Evolutionary conservation across 2,329 filamentous ascomycete species (phyloP).

Genomic region (Paracorniculantispora psalliotae): DNA sequence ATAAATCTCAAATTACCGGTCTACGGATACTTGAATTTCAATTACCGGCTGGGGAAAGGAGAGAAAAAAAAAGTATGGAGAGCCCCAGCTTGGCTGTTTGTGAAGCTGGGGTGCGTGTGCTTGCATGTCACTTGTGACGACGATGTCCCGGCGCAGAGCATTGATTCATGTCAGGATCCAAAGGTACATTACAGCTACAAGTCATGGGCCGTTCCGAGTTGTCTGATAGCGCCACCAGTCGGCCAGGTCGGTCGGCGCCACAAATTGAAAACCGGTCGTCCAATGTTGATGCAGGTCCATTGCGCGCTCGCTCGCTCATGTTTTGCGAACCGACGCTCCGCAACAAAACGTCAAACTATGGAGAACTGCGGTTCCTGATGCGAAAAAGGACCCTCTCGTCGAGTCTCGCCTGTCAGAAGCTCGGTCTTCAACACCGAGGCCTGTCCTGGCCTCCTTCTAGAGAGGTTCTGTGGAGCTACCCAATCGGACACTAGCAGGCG

Average conservation of each 20-base stretch:
- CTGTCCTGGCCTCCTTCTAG: neutral
- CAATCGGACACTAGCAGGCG: neutral
- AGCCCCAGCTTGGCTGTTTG: neutral
- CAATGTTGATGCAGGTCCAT: neutral
- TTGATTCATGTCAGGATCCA: neutral
- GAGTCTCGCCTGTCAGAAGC: neutral
- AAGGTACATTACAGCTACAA: neutral
- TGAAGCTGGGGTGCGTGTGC: neutral
- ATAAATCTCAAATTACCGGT: neutral
- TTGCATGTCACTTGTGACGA: neutral
- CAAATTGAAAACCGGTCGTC: neutral
- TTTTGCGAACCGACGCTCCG: neutral
- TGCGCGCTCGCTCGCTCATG: neutral
- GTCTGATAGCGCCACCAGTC: neutral
- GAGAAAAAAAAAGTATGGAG: constrained; percentile 1
- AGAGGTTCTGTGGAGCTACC: constrained; percentile 2
- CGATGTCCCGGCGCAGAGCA: neutral
- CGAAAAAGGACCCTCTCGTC: neutral
- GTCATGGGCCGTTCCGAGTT: neutral
- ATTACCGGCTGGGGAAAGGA: neutral
- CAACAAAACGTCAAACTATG: neutral
- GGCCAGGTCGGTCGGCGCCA: neutral
- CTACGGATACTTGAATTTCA: neutral
- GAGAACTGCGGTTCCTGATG: neutral
- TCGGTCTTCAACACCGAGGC: constrained; percentile 1